These are phyloP conservation scores for Monosporascus sp. DNA, from an alignment of 2,329 filamentous ascomycete species.

Conservation along the genomic window DNA sequence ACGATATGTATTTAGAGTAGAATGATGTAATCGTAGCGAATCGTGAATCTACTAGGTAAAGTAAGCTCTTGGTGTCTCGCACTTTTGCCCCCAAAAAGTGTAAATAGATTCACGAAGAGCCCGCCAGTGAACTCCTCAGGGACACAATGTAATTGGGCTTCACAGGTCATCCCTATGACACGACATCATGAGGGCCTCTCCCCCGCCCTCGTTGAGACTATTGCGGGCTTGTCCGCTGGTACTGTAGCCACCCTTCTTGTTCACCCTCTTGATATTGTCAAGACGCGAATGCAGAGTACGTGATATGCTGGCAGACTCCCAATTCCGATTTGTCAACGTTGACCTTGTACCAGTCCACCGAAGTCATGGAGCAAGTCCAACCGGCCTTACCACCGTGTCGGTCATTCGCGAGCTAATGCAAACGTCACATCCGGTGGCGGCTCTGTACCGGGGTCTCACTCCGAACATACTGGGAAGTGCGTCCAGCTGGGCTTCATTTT, in stretches of 20 bases:
- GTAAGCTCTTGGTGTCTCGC: too few relatives aligned
- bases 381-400: slow-evolving; percentile 43
- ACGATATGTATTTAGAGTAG: neutral
- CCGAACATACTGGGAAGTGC: slow-evolving; percentile 91
- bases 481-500: slow-evolving; percentile 87
- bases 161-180: slow-evolving; percentile 37
- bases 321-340: neutral
- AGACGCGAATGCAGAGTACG: slow-evolving; percentile 87
- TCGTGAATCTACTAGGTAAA: neutral
- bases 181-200: slow-evolving; percentile 57
- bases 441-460: slow-evolving; percentile 83
- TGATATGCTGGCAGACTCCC: slow-evolving; percentile 1
- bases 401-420: slow-evolving; percentile 45
- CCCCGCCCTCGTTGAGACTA: slow-evolving; percentile 76
- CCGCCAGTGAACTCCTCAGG: neutral
- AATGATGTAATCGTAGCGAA: neutral
- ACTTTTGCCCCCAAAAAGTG: neutral
- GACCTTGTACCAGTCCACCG: slow-evolving; percentile 39
- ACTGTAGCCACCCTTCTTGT: slow-evolving; percentile 79
- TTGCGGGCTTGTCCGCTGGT: slow-evolving; percentile 86
- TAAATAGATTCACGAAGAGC: neutral
- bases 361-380: slow-evolving; percentile 32
- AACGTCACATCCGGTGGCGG: slow-evolving; percentile 54
- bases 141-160: slow-evolving; percentile 1
- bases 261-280: slow-evolving; percentile 92